These are phyloP conservation scores for Homolaphlyctis polyrhiza DNA, from an alignment of 371 early-diverging fungal genomes.

Conservation along the genomic window DNA sequence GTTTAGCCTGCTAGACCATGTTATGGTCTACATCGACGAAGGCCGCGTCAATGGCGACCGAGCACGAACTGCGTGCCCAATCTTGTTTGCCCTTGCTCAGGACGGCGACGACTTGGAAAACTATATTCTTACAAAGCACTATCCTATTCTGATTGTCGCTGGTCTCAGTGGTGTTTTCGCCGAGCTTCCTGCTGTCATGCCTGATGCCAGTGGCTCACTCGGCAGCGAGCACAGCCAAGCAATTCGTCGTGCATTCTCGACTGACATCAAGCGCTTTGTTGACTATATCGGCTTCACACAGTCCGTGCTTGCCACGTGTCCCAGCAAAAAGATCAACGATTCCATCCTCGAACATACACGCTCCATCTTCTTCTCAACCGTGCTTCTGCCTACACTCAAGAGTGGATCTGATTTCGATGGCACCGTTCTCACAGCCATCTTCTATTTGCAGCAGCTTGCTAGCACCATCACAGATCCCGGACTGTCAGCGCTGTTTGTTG, in stretches of 20 bases:
- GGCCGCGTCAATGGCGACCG: conserved; percentile 78
- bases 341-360: conserved; percentile 64
- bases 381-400: conserved; percentile 77
- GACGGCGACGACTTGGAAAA: conserved; percentile 63
- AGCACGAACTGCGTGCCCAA: conserved; percentile 83
- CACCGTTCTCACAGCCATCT: conserved; percentile 82
- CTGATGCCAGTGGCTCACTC: conserved; percentile 9
- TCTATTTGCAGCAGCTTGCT: conserved; percentile 79
- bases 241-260: conserved; percentile 47
- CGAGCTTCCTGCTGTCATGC: conserved; percentile 66
- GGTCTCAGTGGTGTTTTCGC: conserved; percentile 88
- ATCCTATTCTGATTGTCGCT: conserved; percentile 71
- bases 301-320: conserved; percentile 74
- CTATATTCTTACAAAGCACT: conserved; percentile 77
- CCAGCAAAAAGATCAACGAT: conserved; percentile 61
- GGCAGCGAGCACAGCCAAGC: background rate
- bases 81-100: conserved; percentile 79
- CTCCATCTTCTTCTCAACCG: conserved; percentile 74
- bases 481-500: conserved; percentile 65
- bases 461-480: conserved; percentile 69
- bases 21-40: conserved; percentile 78
- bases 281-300: conserved; percentile 79
- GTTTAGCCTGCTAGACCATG: conserved; percentile 73
- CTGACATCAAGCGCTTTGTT: conserved; percentile 71
- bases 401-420: conserved; percentile 90